phyloP scores from a whole-genome alignment of 306 rosid species.

The Cucurbita argyrosperma region DNA sequence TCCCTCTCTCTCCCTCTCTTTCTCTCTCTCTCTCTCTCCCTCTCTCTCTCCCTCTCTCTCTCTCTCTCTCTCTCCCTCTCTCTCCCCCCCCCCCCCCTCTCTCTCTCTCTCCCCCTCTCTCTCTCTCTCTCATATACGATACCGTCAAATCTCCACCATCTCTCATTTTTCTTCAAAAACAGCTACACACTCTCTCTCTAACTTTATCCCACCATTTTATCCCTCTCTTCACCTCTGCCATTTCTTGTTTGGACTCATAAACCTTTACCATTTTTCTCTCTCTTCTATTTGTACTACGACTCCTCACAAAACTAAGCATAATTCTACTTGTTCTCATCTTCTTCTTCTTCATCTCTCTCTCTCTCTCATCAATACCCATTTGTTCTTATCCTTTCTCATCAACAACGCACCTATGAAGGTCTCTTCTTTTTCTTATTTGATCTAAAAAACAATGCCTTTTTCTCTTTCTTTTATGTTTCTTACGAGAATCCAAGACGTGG shows the following conservation, averaged over 20 bases:
- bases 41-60: too few species aligned
- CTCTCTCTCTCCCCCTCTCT: too few species aligned
- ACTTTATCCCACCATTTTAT: not conserved
- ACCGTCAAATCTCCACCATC: slow-evolving; percentile 3
- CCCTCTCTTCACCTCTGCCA: slow-evolving; percentile 65
- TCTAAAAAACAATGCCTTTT: not conserved
- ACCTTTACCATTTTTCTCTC: not conserved
- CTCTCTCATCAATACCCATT: not conserved
- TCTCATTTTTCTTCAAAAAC: not conserved
- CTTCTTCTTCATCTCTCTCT: not conserved
- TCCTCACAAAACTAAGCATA: slow-evolving; percentile 2
- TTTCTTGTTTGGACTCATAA: slow-evolving; percentile 56
- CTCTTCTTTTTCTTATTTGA: not conserved
- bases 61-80: too few species aligned
- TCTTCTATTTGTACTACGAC: slow-evolving; percentile 11
- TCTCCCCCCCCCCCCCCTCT: too few species aligned
- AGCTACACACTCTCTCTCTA: slow-evolving; percentile 3
- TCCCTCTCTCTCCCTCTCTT: too few species aligned
- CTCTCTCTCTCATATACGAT: too few species aligned
- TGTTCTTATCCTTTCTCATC: not conserved
- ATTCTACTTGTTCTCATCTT: not conserved
- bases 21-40: too few species aligned
- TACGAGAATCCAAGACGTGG: not conserved
- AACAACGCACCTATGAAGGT: slow-evolving; percentile 7
- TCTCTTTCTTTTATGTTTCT: not conserved